Base-by-base conservation (phyloP, 768 basidiomycete genomes). In the Mycena leptocephala region DNA sequence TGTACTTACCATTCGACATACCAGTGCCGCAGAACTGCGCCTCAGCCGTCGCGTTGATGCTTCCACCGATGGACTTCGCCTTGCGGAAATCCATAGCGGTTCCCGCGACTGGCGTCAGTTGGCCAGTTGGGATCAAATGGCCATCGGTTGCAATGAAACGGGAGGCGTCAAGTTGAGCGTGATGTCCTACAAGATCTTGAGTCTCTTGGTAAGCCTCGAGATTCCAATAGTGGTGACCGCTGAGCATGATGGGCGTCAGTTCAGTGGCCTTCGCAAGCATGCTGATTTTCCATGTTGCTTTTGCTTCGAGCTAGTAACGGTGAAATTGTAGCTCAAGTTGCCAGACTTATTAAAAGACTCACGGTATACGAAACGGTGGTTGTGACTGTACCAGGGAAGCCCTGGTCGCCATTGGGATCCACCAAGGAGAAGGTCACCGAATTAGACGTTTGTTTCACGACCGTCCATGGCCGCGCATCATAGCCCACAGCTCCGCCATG, bases 401-500 rank as follows among this genome's bases (percentile, higher is more conserved):
- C 90, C 80, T 90, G 81, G 28, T 78, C 82, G 24, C 88, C 89
- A 74, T 83, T 79, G 24, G 86, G 84, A 77, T 90, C 90, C 33
- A 87, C 41, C 30, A 89, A 80, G 10, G 78, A 80, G 80, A 88
- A 90, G 7, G 86, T 88, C 8, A 89, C 87, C 24, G 86, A 85
- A 62, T 82, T 84, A 3, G 81, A 55, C 9, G 84, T 82, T 62
- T 83, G 74, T 24, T 82, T 80, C 0, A 81, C 74, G n/a, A 88
- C 76, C 3, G 80, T 83, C 89, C 89, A 91, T 43, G 82, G 78
- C 46, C 88, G 87, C 39, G 80, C 81, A 70, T 91, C 89, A 68
- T 85, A 91, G 11, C 90, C 90, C 43, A 87, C 79, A 24, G 78
- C 59, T 16, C 89, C 90, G 22, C 89, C 90, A 72, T 90, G 90